Conservation (phyloP, 768 basidiomycete genomes). For the Coprinopsis cinerea region DNA sequence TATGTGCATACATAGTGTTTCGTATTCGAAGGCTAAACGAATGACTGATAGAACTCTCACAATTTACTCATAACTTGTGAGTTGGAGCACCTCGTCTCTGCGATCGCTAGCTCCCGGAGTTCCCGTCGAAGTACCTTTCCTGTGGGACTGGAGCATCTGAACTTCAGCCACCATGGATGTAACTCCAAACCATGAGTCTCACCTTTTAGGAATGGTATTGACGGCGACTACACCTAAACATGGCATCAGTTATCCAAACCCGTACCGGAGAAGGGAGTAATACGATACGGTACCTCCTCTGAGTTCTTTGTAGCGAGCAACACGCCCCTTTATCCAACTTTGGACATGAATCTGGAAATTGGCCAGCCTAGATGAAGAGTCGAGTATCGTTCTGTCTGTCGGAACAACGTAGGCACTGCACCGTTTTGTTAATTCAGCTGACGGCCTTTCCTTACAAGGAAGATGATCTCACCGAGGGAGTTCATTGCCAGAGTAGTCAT, state of each 20-base stretch:
- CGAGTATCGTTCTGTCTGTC: slow-evolving; percentile 16
- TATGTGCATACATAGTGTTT: too few relatives aligned
- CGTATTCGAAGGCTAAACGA: too few relatives aligned
- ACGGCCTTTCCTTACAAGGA: neutral
- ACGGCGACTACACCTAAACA: neutral
- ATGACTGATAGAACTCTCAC: too few relatives aligned
- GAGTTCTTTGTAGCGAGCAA: slow-evolving; percentile 55
- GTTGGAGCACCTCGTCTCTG: too few relatives aligned
- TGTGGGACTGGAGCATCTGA: too few relatives aligned
- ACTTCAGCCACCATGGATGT: too few relatives aligned
- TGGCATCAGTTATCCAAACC: neutral
- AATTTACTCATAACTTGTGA: too few relatives aligned
- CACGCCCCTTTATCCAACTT: slow-evolving; percentile 47
- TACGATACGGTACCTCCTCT: slow-evolving; percentile 43
- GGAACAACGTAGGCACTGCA: slow-evolving; percentile 45
- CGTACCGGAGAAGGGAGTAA: neutral
- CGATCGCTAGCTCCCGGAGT: too few relatives aligned
- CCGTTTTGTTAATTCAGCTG: neutral
- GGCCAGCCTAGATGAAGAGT: slow-evolving; percentile 18
- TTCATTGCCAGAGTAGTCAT: slow-evolving; percentile 52
- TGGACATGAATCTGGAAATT: slow-evolving; percentile 37
- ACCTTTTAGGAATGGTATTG: neutral
- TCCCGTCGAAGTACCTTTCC: too few relatives aligned
- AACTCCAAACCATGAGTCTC: too few relatives aligned
- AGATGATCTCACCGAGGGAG: slow-evolving; percentile 44